These are phyloP conservation scores for Porphyra umbilicalis DNA, from an alignment of 31 red algal genomes.

Conservation along the genomic window DNA sequence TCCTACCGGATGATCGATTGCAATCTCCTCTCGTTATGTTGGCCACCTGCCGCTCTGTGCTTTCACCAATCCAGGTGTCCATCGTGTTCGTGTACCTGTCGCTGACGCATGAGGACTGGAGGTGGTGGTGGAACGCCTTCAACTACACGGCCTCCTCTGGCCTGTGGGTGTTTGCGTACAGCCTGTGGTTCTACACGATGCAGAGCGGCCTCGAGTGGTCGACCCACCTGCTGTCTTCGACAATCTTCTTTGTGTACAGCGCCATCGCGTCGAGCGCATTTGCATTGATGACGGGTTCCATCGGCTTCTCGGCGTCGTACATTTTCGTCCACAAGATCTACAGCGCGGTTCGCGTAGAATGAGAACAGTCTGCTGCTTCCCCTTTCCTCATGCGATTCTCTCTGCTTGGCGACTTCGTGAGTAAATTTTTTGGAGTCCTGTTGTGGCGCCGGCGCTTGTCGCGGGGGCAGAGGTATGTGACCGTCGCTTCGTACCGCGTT, in stretches of 20 bases:
- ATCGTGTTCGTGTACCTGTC: constrained; percentile 61
- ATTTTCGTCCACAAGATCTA: constrained; percentile 67
- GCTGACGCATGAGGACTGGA: constrained; percentile 53
- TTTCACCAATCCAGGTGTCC: constrained; percentile 10
- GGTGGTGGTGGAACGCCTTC: constrained; percentile 56
- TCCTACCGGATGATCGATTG: too few species aligned
- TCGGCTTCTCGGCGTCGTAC: constrained; percentile 53
- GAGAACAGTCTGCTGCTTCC: too few species aligned
- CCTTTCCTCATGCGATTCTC: too few species aligned
- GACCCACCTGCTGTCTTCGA: constrained; percentile 25
- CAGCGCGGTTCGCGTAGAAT: constrained; percentile 61
- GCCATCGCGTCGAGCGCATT: constrained; percentile 52
- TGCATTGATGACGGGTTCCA: constrained; percentile 50
- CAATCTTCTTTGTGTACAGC: constrained; percentile 65
- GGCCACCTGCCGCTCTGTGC: too few species aligned
- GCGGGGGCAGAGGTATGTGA: too few species aligned
- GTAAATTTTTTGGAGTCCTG: too few species aligned
- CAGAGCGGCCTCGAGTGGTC: constrained; percentile 9
- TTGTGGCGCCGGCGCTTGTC: too few species aligned
- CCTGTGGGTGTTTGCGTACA: constrained; percentile 57
- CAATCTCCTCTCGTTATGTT: too few species aligned
- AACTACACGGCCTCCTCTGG: constrained; percentile 31
- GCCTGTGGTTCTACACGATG: constrained; percentile 25
- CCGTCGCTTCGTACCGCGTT: too few species aligned
- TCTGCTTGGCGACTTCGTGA: too few species aligned